Evolutionary conservation across 768 basidiomycete species (phyloP).

Genomic region (Lactarius indigo): DNA sequence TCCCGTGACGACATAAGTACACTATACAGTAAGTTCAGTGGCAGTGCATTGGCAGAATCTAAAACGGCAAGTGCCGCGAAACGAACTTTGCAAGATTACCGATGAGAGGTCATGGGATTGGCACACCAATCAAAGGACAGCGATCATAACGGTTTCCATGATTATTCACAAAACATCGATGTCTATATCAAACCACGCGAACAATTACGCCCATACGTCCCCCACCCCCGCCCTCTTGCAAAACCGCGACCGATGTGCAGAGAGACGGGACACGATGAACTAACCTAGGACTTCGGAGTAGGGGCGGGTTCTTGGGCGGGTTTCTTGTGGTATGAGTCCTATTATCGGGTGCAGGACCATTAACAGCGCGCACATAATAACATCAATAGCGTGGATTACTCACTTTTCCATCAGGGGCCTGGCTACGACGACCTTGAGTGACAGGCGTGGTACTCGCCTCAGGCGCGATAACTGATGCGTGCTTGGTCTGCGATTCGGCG

Average conservation of each 20-base stretch:
- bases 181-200: background rate
- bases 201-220: background rate
- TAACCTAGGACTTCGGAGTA: background rate
- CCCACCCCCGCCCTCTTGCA: no score
- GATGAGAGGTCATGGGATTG: background rate
- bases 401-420: conserved; percentile 2
- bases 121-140: background rate
- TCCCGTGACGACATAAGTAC: no score
- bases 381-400: background rate
- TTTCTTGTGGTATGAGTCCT: conserved; percentile 9
- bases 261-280: background rate
- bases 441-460: background rate
- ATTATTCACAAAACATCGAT: background rate
- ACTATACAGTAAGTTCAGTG: no score
- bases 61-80: background rate
- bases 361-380: background rate
- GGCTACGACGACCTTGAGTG: conserved; percentile 10
- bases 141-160: background rate
- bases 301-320: background rate
- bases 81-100: no score
- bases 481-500: background rate
- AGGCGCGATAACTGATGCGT: background rate
- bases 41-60: background rate
- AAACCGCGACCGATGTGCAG: background rate
- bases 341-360: conserved; percentile 1